Base-by-base conservation (phyloP, 805 yeast species). In the Metschnikowia rubicola region DNA sequence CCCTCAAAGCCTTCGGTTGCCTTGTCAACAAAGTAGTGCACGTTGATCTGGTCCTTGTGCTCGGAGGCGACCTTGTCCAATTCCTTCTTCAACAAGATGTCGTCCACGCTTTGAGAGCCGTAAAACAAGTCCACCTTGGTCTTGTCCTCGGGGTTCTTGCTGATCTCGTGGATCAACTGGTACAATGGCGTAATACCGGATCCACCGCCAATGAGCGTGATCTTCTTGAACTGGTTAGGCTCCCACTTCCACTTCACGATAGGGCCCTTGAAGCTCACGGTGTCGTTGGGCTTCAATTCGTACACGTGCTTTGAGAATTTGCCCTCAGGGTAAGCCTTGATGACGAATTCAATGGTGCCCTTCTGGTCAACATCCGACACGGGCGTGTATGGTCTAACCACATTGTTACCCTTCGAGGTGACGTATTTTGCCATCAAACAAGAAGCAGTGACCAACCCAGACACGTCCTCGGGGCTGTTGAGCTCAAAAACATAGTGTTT, bases 161-260 rank as follows among this genome's bases (percentile, higher is more conserved):
- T 77, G 64, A 92, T 79, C 65, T 81, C 83, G 61, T 81, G 85
- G 53, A 88, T 67, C 66, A 94, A 71, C 76, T 94, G 99, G 77
- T 79, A 91, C 70, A 94, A 77, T 50, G 99, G 99, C 40, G 97
- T 88, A 67, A 94, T 91, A 71, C 98, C 98, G 43, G 96, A 78
- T 64, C 99, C 99, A 63, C 96, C 99, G 60, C 97, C 98, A 58
- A 94, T 75, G 65, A 94, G 79, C 48, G 85, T 81, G 65, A 94
- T 81, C 55, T 81, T 74, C 61, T 86, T 80, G 75, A 80, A 92
- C 65, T 83, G 80, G 77, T 94, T 92, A 58, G 92, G 86, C 60
- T 78, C 78, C 89, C 95, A 88, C 65, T 85, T 81, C 88, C 94
- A 91, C 77, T 94, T 94, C 61, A 78, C 75, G 56, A 90, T 79